phyloP scores from a whole-genome alignment of 371 early-diverging fungal genomes.

The Fennellomyces sp. region DNA sequence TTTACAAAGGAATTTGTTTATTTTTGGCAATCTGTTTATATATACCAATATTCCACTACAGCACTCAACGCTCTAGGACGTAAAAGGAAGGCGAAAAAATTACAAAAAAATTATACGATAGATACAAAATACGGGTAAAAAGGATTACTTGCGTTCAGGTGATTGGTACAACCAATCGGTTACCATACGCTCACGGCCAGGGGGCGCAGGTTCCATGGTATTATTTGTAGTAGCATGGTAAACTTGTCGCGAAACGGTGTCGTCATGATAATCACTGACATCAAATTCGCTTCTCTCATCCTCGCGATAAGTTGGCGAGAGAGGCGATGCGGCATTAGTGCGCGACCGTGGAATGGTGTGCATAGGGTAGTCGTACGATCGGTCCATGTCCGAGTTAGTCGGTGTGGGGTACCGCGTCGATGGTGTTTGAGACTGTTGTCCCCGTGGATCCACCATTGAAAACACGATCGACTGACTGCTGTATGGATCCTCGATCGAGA shows the following conservation, averaged over 20 bases:
- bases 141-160: conserved; percentile 19
- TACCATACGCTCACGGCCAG: conserved; percentile 21
- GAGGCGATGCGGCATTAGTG: too few species aligned
- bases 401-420: conserved; percentile 14
- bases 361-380: background rate
- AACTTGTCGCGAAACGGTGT: background rate
- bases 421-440: background rate
- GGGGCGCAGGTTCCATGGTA: too few species aligned
- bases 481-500: conserved; percentile 44
- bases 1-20: too few species aligned
- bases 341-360: background rate
- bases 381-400: background rate
- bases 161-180: conserved; percentile 24
- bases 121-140: too few species aligned
- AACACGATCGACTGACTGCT: conserved; percentile 37
- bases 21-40: too few species aligned
- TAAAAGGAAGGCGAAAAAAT: too few species aligned
- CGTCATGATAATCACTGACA: conserved; percentile 19
- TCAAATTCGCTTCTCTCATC: conserved; percentile 15
- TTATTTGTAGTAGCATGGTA: too few species aligned
- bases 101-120: too few species aligned
- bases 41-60: too few species aligned
- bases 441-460: conserved; percentile 35
- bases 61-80: too few species aligned
- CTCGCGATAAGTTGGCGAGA: too few species aligned